These are phyloP conservation scores for Yamadazyma sp. DNA, from an alignment of 1,139 yeast species.

Conservation along the genomic window DNA sequence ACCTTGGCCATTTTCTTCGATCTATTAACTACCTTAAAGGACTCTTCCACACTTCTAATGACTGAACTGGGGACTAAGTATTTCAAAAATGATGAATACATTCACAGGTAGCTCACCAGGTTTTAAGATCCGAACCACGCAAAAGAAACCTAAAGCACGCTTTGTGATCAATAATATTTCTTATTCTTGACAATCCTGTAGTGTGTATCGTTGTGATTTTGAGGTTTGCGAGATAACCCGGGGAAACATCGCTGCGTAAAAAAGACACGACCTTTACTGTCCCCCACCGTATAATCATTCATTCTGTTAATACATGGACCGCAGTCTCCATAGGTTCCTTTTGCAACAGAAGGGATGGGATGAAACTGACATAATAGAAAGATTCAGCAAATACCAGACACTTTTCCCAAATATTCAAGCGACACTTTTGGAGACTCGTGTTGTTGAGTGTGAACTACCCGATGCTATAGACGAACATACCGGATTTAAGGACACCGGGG, in stretches of 20 bases:
- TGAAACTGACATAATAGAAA: background rate
- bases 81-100: conserved; percentile 4
- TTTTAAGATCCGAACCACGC: background rate
- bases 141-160: background rate
- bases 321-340: background rate
- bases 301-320: background rate
- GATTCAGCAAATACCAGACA: background rate
- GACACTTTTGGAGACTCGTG: background rate
- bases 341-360: background rate
- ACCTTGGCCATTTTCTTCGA: conserved; percentile 12
- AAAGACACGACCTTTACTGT: background rate
- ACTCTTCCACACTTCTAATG: conserved; percentile 5
- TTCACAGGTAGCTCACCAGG: background rate
- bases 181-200: background rate
- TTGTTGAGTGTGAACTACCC: background rate
- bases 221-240: conserved; percentile 8
- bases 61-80: conserved; percentile 4
- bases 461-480: background rate
- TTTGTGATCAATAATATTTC: background rate
- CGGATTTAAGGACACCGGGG: background rate
- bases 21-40: conserved; percentile 7
- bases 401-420: background rate
- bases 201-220: background rate
- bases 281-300: too few species aligned
- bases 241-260: conserved; percentile 6